A percentile compares a stretch with the other conserved stretches of the same genome.
These are phyloP conservation scores for Suhomyces atakaporum DNA, from an alignment of 1,139 yeast species.

Conservation along the genomic window DNA sequence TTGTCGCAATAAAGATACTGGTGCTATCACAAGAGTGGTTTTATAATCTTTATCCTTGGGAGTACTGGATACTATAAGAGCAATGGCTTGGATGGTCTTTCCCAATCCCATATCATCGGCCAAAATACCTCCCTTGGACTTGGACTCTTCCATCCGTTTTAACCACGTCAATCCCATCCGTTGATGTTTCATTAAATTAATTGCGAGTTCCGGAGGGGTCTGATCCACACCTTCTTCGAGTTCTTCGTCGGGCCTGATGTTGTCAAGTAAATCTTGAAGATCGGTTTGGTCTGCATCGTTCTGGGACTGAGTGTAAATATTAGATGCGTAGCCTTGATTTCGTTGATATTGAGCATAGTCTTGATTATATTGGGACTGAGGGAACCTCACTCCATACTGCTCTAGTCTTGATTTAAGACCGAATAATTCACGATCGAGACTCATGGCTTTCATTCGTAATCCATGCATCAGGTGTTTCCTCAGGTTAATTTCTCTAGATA, in stretches of 20 bases:
- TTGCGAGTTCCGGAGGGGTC: slow-evolving; percentile 71
- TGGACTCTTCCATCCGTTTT: slow-evolving; percentile 60
- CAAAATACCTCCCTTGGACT: slow-evolving; percentile 70
- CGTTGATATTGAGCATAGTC: not conserved
- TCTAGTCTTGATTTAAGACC: slow-evolving; percentile 2
- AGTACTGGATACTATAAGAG: slow-evolving; percentile 61
- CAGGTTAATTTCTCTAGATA: slow-evolving; percentile 4
- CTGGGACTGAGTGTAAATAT: slow-evolving; percentile 22
- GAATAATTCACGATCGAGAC: not conserved
- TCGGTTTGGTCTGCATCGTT: slow-evolving; percentile 23
- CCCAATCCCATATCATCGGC: slow-evolving; percentile 98
- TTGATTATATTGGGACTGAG: not conserved
- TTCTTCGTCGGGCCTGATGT: slow-evolving; percentile 63
- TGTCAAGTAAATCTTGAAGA: slow-evolving; percentile 57
- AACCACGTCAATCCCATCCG: slow-evolving; percentile 85
- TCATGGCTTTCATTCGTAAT: slow-evolving; percentile 2
- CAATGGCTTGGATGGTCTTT: slow-evolving; percentile 81
- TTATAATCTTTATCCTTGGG: slow-evolving; percentile 39
- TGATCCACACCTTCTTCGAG: slow-evolving; percentile 45
- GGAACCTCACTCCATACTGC: not conserved
- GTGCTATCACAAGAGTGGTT: slow-evolving; percentile 79
- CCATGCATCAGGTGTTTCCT: not conserved
- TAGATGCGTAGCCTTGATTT: slow-evolving; percentile 20
- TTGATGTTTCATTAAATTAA: slow-evolving; percentile 79
- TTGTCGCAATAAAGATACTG: slow-evolving; percentile 79